Conservation (phyloP, 345 rosid species). For the Clarkia xantiana region DNA sequence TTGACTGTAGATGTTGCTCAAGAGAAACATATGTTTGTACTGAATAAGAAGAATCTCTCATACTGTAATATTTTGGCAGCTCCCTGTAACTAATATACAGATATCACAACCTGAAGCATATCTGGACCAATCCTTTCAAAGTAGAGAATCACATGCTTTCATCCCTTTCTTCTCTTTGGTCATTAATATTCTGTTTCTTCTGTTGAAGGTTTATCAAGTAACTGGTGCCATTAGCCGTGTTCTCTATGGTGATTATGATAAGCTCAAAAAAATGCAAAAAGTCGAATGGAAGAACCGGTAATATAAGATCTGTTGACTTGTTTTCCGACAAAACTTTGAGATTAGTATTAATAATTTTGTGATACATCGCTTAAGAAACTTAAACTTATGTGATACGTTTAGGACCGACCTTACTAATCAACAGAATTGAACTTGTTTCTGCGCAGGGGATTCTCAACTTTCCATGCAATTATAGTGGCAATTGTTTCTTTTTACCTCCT, state of each 20-base stretch:
- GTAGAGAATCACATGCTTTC: background rate
- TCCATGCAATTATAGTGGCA: constrained; percentile 57
- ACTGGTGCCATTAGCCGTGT: constrained; percentile 35
- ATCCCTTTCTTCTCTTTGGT: background rate
- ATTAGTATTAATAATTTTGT: background rate
- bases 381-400: no score
- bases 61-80: no score
- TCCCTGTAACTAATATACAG: no score
- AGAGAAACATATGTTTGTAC: no score
- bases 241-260: constrained; percentile 38
- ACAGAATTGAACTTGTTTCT: constrained; percentile 4
- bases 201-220: constrained; percentile 49
- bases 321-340: background rate
- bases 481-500: constrained; percentile 51
- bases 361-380: background rate
- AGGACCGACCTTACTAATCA: no score
- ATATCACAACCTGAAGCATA: no score
- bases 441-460: constrained; percentile 76
- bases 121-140: no score
- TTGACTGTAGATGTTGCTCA: no score
- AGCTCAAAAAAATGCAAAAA: constrained; percentile 34
- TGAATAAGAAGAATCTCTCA: no score
- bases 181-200: constrained; percentile 3
- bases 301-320: constrained; percentile 1
- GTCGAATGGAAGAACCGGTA: constrained; percentile 88